These are phyloP conservation scores for Nepenthes gracilis DNA, from an alignment of 148 eudicot species.

Conservation along the genomic window DNA sequence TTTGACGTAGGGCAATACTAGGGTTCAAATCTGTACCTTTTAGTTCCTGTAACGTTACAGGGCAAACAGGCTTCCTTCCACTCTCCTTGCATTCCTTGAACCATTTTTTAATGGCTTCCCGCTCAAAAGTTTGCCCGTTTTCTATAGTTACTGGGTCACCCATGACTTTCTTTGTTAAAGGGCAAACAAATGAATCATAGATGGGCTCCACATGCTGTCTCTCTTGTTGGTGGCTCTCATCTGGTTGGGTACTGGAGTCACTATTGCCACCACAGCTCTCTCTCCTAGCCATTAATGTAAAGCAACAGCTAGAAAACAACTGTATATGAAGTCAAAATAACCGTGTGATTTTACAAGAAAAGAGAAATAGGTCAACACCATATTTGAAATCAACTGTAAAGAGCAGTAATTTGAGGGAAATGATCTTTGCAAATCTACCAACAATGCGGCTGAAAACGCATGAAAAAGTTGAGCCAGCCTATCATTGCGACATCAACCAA, in stretches of 20 bases:
- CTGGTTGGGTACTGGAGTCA: constrained; percentile 56
- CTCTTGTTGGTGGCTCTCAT: constrained; percentile 53
- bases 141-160: constrained; percentile 82
- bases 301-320: background rate
- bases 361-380: too few species aligned
- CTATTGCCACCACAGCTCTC: constrained; percentile 45
- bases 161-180: constrained; percentile 74
- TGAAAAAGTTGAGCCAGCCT: too few species aligned
- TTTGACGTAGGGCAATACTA: constrained; percentile 60
- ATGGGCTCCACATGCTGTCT: constrained; percentile 56
- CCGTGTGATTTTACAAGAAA: too few species aligned
- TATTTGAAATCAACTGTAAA: too few species aligned
- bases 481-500: too few species aligned
- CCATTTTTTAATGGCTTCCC: constrained; percentile 91
- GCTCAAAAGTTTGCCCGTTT: constrained; percentile 67
- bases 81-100: constrained; percentile 54
- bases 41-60: constrained; percentile 50
- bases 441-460: too few species aligned
- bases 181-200: constrained; percentile 79
- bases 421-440: too few species aligned
- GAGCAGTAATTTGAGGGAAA: too few species aligned
- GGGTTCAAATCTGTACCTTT: constrained; percentile 56
- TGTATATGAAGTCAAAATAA: background rate
- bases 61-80: constrained; percentile 59
- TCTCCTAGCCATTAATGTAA: constrained; percentile 35